Percentiles rank a stretch among this genome's conserved stretches.
Evolutionary conservation across 257 asterid genomes (phyloP).

Genomic region (Lycium ferocissimum): DNA sequence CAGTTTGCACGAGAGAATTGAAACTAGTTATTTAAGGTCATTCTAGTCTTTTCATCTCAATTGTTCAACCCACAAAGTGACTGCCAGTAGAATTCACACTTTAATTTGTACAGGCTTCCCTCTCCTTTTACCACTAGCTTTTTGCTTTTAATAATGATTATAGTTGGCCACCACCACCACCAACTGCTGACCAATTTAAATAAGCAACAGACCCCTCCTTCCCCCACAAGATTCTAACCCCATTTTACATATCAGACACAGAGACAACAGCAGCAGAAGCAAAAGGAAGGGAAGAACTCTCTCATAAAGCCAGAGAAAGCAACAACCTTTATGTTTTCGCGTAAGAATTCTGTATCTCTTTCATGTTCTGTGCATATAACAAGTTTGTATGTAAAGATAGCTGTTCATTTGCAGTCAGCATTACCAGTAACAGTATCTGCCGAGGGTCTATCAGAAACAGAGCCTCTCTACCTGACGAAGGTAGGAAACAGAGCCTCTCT

Average conservation of each 20-base stretch:
- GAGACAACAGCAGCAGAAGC: conserved; percentile 15
- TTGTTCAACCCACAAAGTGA: conserved; percentile 38
- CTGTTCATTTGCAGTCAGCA: conserved; percentile 24
- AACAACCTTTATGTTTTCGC: not conserved
- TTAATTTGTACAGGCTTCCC: conserved; percentile 83
- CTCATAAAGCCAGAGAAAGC: conserved; percentile 23
- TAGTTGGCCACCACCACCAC: conserved; percentile 56
- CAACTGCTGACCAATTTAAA: conserved; percentile 62
- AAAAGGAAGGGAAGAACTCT: conserved; percentile 30
- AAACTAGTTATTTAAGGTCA: not conserved
- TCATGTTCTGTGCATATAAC: not conserved
- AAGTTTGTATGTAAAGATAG: conserved; percentile 9
- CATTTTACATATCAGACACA: conserved; percentile 30
- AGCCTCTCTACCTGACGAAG: no score
- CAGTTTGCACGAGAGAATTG: not conserved
- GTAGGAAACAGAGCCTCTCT: no score
- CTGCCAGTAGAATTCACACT: conserved; percentile 50
- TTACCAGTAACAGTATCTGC: not conserved
- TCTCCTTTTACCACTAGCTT: conserved; percentile 59
- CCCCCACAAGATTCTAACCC: conserved; percentile 48
- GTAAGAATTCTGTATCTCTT: conserved; percentile 24
- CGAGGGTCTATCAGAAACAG: no score
- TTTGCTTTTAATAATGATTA: conserved; percentile 63
- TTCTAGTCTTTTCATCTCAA: conserved; percentile 9
- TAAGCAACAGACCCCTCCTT: conserved; percentile 47